Percentiles rank a stretch among this genome's conserved stretches.
Conservation (phyloP, 192 early-diverging fungal genomes). For the Podila verticillata region DNA sequence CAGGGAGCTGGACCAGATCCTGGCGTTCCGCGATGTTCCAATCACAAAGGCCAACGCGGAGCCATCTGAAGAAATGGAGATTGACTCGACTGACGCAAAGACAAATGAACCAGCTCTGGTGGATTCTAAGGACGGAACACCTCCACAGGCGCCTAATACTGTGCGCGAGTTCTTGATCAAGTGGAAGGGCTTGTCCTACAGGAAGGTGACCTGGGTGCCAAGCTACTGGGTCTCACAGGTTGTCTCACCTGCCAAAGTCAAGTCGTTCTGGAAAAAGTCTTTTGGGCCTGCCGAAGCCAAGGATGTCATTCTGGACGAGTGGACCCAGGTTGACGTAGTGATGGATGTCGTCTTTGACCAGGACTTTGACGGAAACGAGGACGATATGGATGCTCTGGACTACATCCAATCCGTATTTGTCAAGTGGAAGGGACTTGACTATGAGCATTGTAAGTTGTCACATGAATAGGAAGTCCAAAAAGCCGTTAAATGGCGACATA, state of each 20-base stretch:
- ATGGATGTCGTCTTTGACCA: slow-evolving; percentile 51
- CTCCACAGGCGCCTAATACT: slow-evolving; percentile 20
- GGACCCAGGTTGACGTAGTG: slow-evolving; percentile 54
- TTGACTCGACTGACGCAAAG: slow-evolving; percentile 4
- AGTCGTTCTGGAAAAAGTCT: slow-evolving; percentile 36
- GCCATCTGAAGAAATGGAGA: slow-evolving; percentile 21
- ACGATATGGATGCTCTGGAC: slow-evolving; percentile 41
- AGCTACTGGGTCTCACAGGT: slow-evolving; percentile 53
- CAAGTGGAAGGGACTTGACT: slow-evolving; percentile 70
- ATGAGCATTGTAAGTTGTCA: slow-evolving; percentile 59
- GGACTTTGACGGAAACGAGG: slow-evolving; percentile 28
- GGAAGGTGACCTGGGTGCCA: slow-evolving; percentile 62
- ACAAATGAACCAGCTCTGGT: background rate
- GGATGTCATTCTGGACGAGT: slow-evolving; percentile 38
- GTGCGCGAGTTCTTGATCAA: slow-evolving; percentile 56
- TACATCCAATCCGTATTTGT: slow-evolving; percentile 64
- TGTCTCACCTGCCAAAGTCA: slow-evolving; percentile 26
- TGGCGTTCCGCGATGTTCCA: slow-evolving; percentile 37
- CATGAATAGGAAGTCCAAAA: background rate
- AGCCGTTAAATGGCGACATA: background rate
- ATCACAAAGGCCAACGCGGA: slow-evolving; percentile 8
- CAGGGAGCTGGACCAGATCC: slow-evolving; percentile 39
- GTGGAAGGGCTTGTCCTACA: slow-evolving; percentile 56
- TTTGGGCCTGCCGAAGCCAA: slow-evolving; percentile 19
- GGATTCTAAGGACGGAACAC: slow-evolving; percentile 9